These are phyloP conservation scores for Leccinum subgranulosum DNA, from an alignment of 768 basidiomycete species.

Conservation along the genomic window DNA sequence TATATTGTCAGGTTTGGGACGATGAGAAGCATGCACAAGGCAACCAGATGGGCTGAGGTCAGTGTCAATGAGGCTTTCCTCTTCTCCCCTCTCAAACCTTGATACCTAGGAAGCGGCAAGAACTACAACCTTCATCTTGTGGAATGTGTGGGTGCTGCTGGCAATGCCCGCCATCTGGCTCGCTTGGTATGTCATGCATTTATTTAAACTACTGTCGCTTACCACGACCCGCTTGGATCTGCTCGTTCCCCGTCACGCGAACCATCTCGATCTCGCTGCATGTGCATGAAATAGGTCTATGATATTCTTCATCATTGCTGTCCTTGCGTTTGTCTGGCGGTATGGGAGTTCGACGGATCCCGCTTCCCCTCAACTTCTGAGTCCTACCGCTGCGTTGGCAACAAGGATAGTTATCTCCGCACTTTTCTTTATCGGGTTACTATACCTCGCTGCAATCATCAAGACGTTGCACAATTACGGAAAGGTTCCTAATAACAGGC, in stretches of 20 bases:
- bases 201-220: not conserved
- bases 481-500: not conserved
- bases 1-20: conserved; percentile 70
- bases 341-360: conserved; percentile 48
- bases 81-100: not conserved
- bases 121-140: conserved; percentile 43
- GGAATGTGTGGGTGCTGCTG: conserved; percentile 72
- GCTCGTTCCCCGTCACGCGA: not conserved
- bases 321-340: conserved; percentile 67
- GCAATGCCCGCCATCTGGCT: conserved; percentile 70
- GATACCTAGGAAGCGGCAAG: conserved; percentile 52
- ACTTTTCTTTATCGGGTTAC: conserved; percentile 53
- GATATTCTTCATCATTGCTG: conserved; percentile 58
- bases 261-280: not conserved
- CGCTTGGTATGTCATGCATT: conserved; percentile 46
- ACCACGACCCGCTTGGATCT: not conserved
- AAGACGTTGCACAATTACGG: conserved; percentile 62
- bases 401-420: conserved; percentile 55
- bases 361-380: conserved; percentile 34
- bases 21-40: conserved; percentile 71
- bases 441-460: conserved; percentile 62
- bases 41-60: conserved; percentile 72
- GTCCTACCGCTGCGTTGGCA: conserved; percentile 39
- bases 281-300: conserved; percentile 49
- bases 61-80: not conserved